Conservation (phyloP, 176 grass and related monocot genomes). For the Avena sativa region DNA sequence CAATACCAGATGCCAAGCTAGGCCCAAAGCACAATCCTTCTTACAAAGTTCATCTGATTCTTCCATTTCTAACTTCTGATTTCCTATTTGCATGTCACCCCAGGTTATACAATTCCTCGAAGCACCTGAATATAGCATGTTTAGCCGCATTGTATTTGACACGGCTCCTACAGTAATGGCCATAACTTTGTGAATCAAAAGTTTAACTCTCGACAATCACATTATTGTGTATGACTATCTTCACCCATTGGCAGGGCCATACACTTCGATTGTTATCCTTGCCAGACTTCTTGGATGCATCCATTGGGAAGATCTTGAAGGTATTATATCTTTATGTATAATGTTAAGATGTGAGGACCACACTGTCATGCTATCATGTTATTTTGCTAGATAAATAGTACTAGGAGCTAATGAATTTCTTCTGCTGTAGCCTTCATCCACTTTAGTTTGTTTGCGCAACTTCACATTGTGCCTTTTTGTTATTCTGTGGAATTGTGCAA, state of each 20-base stretch:
- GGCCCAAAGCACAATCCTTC: background rate
- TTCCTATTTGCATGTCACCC: constrained; percentile 35
- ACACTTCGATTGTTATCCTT: constrained; percentile 94
- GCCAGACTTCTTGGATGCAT: constrained; percentile 97
- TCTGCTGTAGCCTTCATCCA: background rate
- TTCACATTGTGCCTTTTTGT: background rate
- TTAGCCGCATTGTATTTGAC: constrained; percentile 96
- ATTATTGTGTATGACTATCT: constrained; percentile 36
- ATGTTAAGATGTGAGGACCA: constrained; percentile 11
- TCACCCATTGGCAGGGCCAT: constrained; percentile 68
- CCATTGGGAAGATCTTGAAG: constrained; percentile 97
- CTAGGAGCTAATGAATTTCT: background rate
- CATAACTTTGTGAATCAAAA: constrained; percentile 9
- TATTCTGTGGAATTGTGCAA: background rate
- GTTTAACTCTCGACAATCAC: constrained; percentile 27
- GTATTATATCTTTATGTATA: constrained; percentile 35
- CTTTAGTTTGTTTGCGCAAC: background rate
- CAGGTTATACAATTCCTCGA: constrained; percentile 98
- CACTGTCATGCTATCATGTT: background rate
- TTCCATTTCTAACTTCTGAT: constrained; percentile 15
- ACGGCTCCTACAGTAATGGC: constrained; percentile 85
- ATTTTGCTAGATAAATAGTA: background rate
- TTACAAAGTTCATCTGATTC: constrained; percentile 3
- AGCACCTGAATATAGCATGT: constrained; percentile 86
- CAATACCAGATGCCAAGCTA: background rate